Percentiles rank a stretch among this genome's conserved stretches.
Evolutionary conservation across 2,329 filamentous ascomycete genomes (phyloP).

Genomic region (Cladophialophora immunda): DNA sequence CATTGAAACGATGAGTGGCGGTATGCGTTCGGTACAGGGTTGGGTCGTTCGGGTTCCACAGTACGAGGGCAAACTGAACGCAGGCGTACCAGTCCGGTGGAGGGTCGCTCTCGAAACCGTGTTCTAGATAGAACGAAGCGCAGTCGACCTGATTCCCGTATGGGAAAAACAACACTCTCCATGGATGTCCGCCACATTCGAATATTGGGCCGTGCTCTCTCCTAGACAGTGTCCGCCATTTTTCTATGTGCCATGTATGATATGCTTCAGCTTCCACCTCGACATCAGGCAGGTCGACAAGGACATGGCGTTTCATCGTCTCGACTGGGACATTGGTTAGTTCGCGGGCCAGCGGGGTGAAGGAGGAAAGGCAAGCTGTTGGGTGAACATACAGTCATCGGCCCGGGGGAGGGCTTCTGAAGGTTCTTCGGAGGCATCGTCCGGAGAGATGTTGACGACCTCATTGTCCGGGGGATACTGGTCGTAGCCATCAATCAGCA

Average conservation of each 20-base stretch:
- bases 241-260: slow-evolving; percentile 86
- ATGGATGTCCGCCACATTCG: slow-evolving; percentile 84
- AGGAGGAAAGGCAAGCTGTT: slow-evolving; percentile 18
- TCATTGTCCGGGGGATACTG: slow-evolving; percentile 68
- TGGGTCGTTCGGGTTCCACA: slow-evolving; percentile 96
- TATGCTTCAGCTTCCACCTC: slow-evolving; percentile 78
- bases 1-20: slow-evolving; percentile 95
- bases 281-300: slow-evolving; percentile 80
- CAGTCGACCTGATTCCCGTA: slow-evolving; percentile 94
- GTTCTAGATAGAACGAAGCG: slow-evolving; percentile 91
- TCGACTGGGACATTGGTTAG: slow-evolving; percentile 65
- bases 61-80: slow-evolving; percentile 90
- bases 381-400: slow-evolving; percentile 61
- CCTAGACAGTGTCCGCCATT: slow-evolving; percentile 79
- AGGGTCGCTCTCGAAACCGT: slow-evolving; percentile 79
- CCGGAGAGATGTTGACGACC: slow-evolving; percentile 69
- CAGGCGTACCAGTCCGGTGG: slow-evolving; percentile 97
- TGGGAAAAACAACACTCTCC: slow-evolving; percentile 95
- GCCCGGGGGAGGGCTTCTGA: slow-evolving; percentile 63
- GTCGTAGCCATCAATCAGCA: slow-evolving; percentile 67
- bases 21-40: slow-evolving; percentile 77
- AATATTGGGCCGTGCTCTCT: slow-evolving; percentile 91
- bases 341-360: background rate
- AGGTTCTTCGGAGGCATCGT: slow-evolving; percentile 65
- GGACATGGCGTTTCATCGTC: slow-evolving; percentile 81